phyloP scores from a whole-genome alignment of 192 early-diverging fungal genomes.

The Lobosporangium transversale region DNA sequence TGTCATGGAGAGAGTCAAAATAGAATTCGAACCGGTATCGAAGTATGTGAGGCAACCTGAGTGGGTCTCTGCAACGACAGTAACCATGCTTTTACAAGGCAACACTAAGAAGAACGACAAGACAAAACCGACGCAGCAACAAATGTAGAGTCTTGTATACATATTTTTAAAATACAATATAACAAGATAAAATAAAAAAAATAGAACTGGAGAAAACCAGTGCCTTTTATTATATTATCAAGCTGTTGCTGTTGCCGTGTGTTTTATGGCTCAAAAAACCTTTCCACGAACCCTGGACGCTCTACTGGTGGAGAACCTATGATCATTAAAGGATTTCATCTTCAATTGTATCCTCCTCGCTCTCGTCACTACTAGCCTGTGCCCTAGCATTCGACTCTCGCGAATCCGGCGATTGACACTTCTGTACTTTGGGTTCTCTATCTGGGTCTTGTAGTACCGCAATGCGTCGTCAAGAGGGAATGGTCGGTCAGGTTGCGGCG shows the following conservation, averaged over 20 bases:
- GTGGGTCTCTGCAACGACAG: slow-evolving; percentile 40
- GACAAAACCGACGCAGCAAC: slow-evolving; percentile 9
- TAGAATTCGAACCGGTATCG: slow-evolving; percentile 41
- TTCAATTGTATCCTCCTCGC: slow-evolving; percentile 30
- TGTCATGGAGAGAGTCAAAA: slow-evolving; percentile 49
- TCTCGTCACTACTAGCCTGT: slow-evolving; percentile 29
- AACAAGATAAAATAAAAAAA: not conserved
- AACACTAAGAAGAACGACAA: slow-evolving; percentile 17
- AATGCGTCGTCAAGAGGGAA: slow-evolving; percentile 79
- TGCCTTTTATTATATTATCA: no score
- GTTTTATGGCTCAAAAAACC: not conserved
- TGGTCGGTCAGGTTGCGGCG: slow-evolving; percentile 86
- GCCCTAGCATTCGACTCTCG: slow-evolving; percentile 43
- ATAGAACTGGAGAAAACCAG: not conserved
- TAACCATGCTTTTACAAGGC: slow-evolving; percentile 45
- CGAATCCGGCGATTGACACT: slow-evolving; percentile 43
- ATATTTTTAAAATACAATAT: not conserved
- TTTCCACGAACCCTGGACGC: not conserved
- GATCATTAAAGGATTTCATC: slow-evolving; percentile 33
- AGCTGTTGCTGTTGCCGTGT: no score
- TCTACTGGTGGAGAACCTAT: slow-evolving; percentile 16
- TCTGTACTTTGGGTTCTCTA: slow-evolving; percentile 57
- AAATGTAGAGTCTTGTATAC: not conserved
- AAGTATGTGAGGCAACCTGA: slow-evolving; percentile 48
- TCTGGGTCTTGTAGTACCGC: slow-evolving; percentile 61